phyloP scores from a whole-genome alignment of 192 early-diverging fungal genomes.

The Chytriomyces sp. region DNA sequence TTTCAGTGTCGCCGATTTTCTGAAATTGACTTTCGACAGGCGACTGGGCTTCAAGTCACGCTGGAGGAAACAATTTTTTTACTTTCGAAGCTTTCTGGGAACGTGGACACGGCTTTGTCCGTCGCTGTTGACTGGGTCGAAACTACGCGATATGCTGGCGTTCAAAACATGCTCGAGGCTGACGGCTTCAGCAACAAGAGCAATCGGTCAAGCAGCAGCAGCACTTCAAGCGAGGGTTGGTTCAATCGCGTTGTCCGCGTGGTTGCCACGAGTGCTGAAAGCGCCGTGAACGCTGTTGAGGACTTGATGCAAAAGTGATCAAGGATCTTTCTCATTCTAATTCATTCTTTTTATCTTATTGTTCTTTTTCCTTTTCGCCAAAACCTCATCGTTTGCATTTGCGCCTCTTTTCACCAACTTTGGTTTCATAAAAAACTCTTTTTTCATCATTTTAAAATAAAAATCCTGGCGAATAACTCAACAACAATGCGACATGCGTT shows the following conservation, averaged over 20 bases:
- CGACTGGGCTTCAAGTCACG: conserved; percentile 6
- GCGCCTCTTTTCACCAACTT: no score
- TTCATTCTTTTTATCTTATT: neutral
- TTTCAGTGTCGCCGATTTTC: neutral
- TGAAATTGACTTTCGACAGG: neutral
- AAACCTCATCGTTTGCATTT: no score
- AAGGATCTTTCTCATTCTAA: neutral
- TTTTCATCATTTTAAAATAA: no score
- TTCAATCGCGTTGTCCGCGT: conserved; percentile 26
- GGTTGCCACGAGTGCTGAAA: conserved; percentile 27
- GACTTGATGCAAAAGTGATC: neutral
- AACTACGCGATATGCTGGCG: conserved; percentile 17
- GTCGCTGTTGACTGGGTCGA: conserved; percentile 17
- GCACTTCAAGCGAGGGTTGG: conserved; percentile 15
- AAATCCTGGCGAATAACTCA: no score
- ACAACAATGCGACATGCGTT: no score
- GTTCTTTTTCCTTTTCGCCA: neutral
- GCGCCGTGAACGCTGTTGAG: conserved; percentile 19
- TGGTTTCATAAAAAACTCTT: no score
- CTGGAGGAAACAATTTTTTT: neutral
- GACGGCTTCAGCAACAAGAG: neutral
- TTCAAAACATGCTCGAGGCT: neutral
- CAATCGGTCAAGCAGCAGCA: no score
- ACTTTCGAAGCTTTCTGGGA: neutral
- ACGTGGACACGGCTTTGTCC: neutral